phyloP scores from a whole-genome alignment of 164 flowering plant genomes.

The Hamamelis virginiana region DNA sequence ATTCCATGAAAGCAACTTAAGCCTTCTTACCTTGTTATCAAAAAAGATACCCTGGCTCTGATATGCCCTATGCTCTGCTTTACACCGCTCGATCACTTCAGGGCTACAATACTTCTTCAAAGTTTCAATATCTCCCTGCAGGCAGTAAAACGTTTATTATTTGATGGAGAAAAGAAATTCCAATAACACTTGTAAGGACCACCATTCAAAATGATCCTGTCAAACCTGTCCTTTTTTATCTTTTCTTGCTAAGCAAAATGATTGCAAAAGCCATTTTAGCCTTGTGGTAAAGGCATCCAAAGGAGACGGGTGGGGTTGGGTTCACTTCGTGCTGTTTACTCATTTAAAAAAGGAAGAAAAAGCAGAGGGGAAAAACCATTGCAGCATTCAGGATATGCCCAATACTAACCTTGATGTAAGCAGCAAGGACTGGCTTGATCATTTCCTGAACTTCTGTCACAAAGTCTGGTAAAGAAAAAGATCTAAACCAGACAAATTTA shows the following conservation, averaged over 20 bases:
- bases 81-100: slow-evolving; percentile 82
- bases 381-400: neutral
- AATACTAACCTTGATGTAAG: slow-evolving; percentile 71
- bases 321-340: too few relatives aligned
- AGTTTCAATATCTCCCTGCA: slow-evolving; percentile 70
- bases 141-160: slow-evolving; percentile 1
- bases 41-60: slow-evolving; percentile 75
- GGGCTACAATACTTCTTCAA: slow-evolving; percentile 72
- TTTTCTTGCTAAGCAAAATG: too few relatives aligned
- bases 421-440: slow-evolving; percentile 70
- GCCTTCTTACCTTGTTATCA: slow-evolving; percentile 73
- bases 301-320: neutral
- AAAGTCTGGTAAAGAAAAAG: slow-evolving; percentile 89
- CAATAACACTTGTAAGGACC: neutral
- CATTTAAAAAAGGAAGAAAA: neutral
- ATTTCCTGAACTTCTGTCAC: slow-evolving; percentile 90
- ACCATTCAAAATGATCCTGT: too few relatives aligned
- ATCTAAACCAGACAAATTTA: slow-evolving; percentile 35
- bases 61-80: slow-evolving; percentile 67
- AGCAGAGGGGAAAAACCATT: neutral
- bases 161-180: slow-evolving; percentile 2
- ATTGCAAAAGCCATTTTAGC: neutral
- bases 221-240: too few relatives aligned
- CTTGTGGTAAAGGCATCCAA: neutral
- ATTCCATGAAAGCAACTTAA: neutral